Percentiles rank a stretch among this genome's conserved stretches.
Conservation (phyloP, 768 basidiomycete species). For the Mycena venus region DNA sequence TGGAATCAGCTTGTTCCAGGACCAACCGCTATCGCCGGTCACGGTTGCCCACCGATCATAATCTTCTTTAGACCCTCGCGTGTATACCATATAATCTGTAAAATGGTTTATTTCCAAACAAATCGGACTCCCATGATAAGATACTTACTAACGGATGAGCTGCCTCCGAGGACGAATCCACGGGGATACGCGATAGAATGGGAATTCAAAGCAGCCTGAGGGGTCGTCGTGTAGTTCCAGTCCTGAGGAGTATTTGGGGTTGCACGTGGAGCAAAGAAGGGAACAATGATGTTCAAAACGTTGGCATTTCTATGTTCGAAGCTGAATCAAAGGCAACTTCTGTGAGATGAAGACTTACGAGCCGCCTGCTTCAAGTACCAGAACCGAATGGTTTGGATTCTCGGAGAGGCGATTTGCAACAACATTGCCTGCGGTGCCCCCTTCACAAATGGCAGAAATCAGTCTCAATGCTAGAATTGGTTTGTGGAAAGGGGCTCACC, state of each 20-base stretch:
- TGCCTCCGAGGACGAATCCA: background rate
- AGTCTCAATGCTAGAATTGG: no score
- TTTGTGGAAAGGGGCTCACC: background rate
- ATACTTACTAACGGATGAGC: background rate
- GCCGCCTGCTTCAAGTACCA: constrained; percentile 43
- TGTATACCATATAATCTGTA: constrained; percentile 35
- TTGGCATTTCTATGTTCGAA: background rate
- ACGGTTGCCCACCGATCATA: constrained; percentile 33
- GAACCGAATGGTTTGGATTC: constrained; percentile 33
- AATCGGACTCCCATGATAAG: background rate
- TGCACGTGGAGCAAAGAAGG: background rate
- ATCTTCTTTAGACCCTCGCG: constrained; percentile 37
- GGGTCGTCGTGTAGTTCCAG: constrained; percentile 19
- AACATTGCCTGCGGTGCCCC: constrained; percentile 43
- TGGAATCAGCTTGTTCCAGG: constrained; percentile 34
- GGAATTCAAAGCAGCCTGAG: background rate
- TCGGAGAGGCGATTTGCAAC: constrained; percentile 42
- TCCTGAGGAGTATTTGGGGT: constrained; percentile 10
- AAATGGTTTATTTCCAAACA: background rate
- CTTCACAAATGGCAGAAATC: constrained; percentile 1
- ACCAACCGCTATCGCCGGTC: constrained; percentile 35
- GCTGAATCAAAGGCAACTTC: background rate
- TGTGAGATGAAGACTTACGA: constrained; percentile 25
- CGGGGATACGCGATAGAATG: background rate
- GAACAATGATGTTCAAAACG: constrained; percentile 12